Evolutionary conservation across 176 grass and related monocot species (phyloP), one percentile per base, ranked within the genome.

Genomic region (Cocos nucifera): DNA sequence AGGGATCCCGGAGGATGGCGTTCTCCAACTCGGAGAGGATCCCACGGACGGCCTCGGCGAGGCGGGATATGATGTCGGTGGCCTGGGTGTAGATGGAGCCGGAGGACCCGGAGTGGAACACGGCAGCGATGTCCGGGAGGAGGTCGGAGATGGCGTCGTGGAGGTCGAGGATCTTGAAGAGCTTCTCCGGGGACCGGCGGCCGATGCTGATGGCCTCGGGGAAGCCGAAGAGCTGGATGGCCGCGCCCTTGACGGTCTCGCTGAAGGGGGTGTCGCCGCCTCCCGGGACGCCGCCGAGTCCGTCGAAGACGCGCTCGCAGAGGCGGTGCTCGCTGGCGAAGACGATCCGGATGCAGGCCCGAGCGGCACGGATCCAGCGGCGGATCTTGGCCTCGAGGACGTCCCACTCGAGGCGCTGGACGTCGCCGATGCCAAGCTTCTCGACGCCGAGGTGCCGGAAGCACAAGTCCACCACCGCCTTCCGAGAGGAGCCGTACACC

Each of bases 151-250:
- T 58, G 20, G 83, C 59, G 24, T 98, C 93, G 72, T 98, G 84
- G 58, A 98, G 87, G 77, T 91, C 87, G 44, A 98, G 78, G 58
- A 88, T 86, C 78, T 98, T 98, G 78, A 92, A 98, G 16, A 98
- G 78, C 70, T 98, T 98, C 76, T 98, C 93, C 0, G 93, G 81
- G 0, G 93, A 85, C 44, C 93, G 81, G 59, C 93, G 93, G 0
- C 87, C 87, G 63, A 98, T 92, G 64, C 81, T 82, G 59, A 91
- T 88, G 52, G 93, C 93, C 76, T 97, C 93, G 0, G 79, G 76
- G 49, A 97, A 97, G 53, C 93, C 84, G 29, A 97, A 77, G 25
- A 91, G 80, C 69, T 97, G 93, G 58, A 97, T 69, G 14, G 93
- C 84, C 0, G 93, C 80, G 65, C 93, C 87, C 75, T 86, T 97